phyloP scores from a whole-genome alignment of 306 rosid genomes.

The Pachyrhizus erosus region DNA sequence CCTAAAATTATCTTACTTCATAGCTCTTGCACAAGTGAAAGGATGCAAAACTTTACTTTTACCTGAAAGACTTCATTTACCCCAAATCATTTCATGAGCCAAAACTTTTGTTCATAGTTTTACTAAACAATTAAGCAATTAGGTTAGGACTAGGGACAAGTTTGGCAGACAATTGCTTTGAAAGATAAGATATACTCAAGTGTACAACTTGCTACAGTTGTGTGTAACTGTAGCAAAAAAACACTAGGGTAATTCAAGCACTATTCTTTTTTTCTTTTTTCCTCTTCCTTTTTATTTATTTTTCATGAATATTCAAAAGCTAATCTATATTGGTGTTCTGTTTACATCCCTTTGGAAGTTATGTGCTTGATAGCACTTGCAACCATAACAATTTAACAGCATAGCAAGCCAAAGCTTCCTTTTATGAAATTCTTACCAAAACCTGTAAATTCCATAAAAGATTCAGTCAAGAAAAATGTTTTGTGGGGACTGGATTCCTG shows the following conservation, averaged over 20 bases:
- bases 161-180: background rate
- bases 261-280: background rate
- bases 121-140: background rate
- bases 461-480: constrained; percentile 2
- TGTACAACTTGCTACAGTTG: constrained; percentile 14
- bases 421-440: constrained; percentile 15
- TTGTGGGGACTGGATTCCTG: background rate
- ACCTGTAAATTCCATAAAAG: background rate
- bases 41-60: constrained; percentile 1
- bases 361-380: constrained; percentile 18
- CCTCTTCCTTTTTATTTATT: background rate
- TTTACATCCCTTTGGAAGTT: constrained; percentile 17
- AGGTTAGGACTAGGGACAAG: background rate
- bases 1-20: constrained; percentile 1
- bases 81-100: background rate
- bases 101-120: background rate
- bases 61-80: background rate
- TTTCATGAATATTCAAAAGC: background rate
- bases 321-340: background rate
- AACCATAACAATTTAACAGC: background rate
- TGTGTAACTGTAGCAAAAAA: constrained; percentile 7
- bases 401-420: constrained; percentile 1
- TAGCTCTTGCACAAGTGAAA: background rate
- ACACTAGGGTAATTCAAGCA: background rate
- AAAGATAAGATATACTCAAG: background rate